Evolutionary conservation across 306 rosid genomes (phyloP).

Genomic region (Luffa aegyptiaca): DNA sequence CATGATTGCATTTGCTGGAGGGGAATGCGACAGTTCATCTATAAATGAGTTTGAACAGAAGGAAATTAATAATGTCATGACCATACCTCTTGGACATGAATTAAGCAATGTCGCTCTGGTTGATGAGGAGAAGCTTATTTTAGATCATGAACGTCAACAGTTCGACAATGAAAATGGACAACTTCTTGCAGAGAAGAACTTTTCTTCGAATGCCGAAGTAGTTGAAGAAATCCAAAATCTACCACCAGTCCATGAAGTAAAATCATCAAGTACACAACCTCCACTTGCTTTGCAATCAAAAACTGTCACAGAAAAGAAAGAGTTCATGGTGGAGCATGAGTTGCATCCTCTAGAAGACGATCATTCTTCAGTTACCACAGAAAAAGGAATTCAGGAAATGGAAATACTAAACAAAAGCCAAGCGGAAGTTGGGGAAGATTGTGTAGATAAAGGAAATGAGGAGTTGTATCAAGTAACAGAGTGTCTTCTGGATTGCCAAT

Average conservation of each 20-base stretch:
- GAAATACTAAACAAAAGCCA: neutral
- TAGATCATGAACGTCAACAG: slow-evolving; percentile 19
- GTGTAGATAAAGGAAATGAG: neutral
- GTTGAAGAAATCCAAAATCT: neutral
- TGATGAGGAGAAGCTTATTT: slow-evolving; percentile 9
- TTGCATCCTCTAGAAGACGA: neutral
- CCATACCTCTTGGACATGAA: neutral
- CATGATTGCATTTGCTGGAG: slow-evolving; percentile 11
- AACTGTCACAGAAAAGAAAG: slow-evolving; percentile 16
- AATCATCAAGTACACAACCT: slow-evolving; percentile 2
- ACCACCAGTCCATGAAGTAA: neutral
- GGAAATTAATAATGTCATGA: neutral
- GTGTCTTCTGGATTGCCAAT: neutral
- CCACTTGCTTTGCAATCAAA: slow-evolving; percentile 7
- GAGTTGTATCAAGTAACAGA: neutral
- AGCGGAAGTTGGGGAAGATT: neutral
- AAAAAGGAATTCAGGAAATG: neutral
- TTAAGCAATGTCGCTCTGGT: neutral
- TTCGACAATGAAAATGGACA: neutral
- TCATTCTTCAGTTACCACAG: neutral
- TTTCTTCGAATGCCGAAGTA: neutral
- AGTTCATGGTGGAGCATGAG: neutral
- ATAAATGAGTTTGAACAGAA: slow-evolving; percentile 13
- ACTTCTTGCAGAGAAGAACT: neutral
- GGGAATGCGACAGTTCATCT: slow-evolving; percentile 12